Evolutionary conservation across 1,284 basidiomycete species (phyloP), one percentile per base, ranked within the genome.

Genomic region (Pisolithus thermaeus): DNA sequence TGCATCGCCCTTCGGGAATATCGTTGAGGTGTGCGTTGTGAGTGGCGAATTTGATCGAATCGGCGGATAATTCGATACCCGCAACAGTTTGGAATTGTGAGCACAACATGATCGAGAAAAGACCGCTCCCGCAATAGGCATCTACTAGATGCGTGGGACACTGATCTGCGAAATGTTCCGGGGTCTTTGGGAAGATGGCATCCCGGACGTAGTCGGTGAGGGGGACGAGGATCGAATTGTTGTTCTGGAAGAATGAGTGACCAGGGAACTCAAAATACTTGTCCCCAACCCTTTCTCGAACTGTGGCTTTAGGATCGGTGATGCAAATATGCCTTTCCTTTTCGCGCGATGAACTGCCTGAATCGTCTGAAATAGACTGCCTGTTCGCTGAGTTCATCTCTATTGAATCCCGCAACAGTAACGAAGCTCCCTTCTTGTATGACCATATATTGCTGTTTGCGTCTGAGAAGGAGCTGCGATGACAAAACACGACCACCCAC

Each of bases 221-320:
- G 0, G 90, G 83, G 7, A 85, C 76, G 16, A 99, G 82, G 49
- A 97, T 91, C 18, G 88, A 85, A 66, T 96, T 96, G 76, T 99
- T 99, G 77, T 98, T 98, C 68, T 99, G 96, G 79, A 98, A 98
- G 75, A 98, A 98, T 4, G 87, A 86, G 40, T 87, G 85, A 1
- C 90, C 93, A 11, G 81, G 82, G 68, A 95, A 97, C 61, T 95
- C 86, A 69, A 99, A 97, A 46, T 87, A 71, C 67, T 77, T 85
- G 51, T 79, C 71, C 3, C 90, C 92, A 14, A 98, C 92, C 42
- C 81, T 81, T 68, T 97, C 95, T 52, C 91, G 87, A 4, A 97
- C 85, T 3, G 78, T 82, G 4, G 75, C 81, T 58, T 88, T 87
- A 68, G 92, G 91, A 66, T 94, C 80, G 0, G 91, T 92, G 55